phyloP scores from a whole-genome alignment of 1,284 basidiomycete genomes.

The Neolentinus lepideus region DNA sequence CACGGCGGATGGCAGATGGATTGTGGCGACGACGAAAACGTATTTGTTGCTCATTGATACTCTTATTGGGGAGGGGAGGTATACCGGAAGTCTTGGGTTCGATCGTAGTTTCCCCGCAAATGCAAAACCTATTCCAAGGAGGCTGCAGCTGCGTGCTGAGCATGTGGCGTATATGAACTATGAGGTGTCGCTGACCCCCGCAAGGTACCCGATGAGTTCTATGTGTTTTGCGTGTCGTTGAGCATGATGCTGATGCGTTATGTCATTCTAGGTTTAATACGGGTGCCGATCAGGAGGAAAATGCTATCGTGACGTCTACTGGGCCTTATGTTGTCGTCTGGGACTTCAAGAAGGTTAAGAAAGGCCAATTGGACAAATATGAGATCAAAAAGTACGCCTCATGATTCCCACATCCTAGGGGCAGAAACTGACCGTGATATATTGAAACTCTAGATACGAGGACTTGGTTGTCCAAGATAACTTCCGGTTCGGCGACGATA shows the following conservation, averaged over 20 bases:
- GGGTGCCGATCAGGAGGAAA: slow-evolving; percentile 82
- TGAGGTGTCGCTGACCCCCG: slow-evolving; percentile 86
- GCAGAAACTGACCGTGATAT: background rate
- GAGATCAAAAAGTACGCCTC: slow-evolving; percentile 79
- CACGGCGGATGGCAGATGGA: slow-evolving; percentile 89
- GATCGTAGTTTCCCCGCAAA: slow-evolving; percentile 94
- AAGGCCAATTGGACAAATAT: slow-evolving; percentile 85
- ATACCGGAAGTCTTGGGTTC: slow-evolving; percentile 85
- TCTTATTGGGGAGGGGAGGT: slow-evolving; percentile 87
- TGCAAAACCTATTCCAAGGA: slow-evolving; percentile 86
- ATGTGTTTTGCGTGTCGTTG: background rate
- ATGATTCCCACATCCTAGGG: background rate
- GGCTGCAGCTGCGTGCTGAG: slow-evolving; percentile 86
- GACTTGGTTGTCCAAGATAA: slow-evolving; percentile 94
- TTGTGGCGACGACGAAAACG: slow-evolving; percentile 94
- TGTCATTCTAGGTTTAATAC: slow-evolving; percentile 81
- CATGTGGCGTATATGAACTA: slow-evolving; percentile 95
- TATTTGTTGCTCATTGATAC: slow-evolving; percentile 96
- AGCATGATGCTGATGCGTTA: background rate
- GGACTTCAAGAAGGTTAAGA: slow-evolving; percentile 96
- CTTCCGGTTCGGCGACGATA: slow-evolving; percentile 94
- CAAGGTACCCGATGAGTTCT: slow-evolving; percentile 46
- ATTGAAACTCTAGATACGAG: slow-evolving; percentile 58
- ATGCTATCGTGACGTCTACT: slow-evolving; percentile 93
- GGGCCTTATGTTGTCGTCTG: slow-evolving; percentile 94